Base-by-base conservation (phyloP, 192 early-diverging fungal genomes). In the Chytriomyces sp. region DNA sequence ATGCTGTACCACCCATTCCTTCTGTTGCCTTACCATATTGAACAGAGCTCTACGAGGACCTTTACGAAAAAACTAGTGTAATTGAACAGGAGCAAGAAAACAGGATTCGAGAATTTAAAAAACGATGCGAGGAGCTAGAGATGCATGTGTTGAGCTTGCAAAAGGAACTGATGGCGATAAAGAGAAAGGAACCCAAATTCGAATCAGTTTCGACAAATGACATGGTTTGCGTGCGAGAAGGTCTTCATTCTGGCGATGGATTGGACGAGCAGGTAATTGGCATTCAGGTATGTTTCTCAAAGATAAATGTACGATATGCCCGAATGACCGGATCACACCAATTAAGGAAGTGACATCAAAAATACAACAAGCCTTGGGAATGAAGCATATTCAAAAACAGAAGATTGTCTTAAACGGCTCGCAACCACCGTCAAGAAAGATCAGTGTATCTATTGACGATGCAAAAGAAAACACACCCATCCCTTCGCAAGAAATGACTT, bases 81-180 rank as follows among this genome's bases (percentile, higher is more conserved):
- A 19, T 30, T 22, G 63, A 65, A 25, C 63, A 52, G 7, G 63
- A 49, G 4, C 63, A 65, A 30, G 40, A 22, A 7, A 25, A 26
- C 8, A 26, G 17, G 19, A 41, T 65, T 34, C n/a, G 28, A 25
- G 63, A 65, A 33, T 41, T 65, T 17, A 41, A 33, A 28, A 28
- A 34, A 28, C 4, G 28, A 52, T 22, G 25, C 63, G 33, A n/a
- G n/a, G 52, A 56, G 4, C 33, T 70, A 14, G 68, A 63, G 31
- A 7, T 59, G 17, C 8, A 33, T n/a, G 59, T 60, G 22, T 75
- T 85, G 88, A 86, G 87, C 75, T 92, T 93, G 88, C 93, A 95
- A 64, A 92, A 79, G 37, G 22, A 65, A 26, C 63, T 65, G 22
- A 37, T 61, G n/a, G 58, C 83, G 76, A 58, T 88, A 89, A 67